Evolutionary conservation across 1,284 basidiomycete species (phyloP).

Genomic region (Anthracocystis walkeri): DNA sequence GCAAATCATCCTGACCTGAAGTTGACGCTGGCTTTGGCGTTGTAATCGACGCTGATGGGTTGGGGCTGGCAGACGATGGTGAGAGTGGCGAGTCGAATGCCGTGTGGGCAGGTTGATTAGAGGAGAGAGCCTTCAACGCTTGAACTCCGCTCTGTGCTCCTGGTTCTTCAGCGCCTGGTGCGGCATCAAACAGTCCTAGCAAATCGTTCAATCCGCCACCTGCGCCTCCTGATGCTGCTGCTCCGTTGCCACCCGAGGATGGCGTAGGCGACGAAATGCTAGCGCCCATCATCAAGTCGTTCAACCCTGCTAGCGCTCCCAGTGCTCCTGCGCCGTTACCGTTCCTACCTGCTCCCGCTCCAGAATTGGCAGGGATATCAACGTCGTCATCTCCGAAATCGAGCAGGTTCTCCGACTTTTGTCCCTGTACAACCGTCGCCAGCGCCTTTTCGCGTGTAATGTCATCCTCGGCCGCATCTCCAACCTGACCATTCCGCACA

Average conservation of each 20-base stretch:
- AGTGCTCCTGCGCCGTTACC: conserved; percentile 38
- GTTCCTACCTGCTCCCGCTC: conserved; percentile 4
- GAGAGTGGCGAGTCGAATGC: conserved; percentile 23
- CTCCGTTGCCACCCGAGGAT: conserved; percentile 6
- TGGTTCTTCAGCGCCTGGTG: conserved; percentile 55
- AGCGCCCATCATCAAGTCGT: conserved; percentile 55
- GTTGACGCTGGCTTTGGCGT: conserved; percentile 11
- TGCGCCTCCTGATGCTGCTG: conserved; percentile 2
- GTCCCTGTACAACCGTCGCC: conserved; percentile 72
- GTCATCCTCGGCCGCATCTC: conserved; percentile 46
- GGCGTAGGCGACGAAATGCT: conserved; percentile 21
- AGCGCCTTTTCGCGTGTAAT: conserved; percentile 65
- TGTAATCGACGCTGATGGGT: conserved; percentile 4
- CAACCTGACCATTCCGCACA: conserved; percentile 26
- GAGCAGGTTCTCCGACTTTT: conserved; percentile 66
- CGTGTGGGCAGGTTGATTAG: conserved; percentile 1
- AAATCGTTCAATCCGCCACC: conserved; percentile 57
- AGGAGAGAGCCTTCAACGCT: conserved; percentile 46
- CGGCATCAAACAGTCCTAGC: conserved; percentile 61
- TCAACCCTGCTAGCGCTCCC: conserved; percentile 59
- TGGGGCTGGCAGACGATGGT: conserved; percentile 2
- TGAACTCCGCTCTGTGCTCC: conserved; percentile 57
- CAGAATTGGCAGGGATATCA: conserved; percentile 13
- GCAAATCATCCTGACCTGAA: conserved; percentile 41
- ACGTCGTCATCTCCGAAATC: conserved; percentile 68